These are phyloP conservation scores for Hypoxylon sp. DNA, from an alignment of 2,329 filamentous ascomycete species.

Conservation along the genomic window DNA sequence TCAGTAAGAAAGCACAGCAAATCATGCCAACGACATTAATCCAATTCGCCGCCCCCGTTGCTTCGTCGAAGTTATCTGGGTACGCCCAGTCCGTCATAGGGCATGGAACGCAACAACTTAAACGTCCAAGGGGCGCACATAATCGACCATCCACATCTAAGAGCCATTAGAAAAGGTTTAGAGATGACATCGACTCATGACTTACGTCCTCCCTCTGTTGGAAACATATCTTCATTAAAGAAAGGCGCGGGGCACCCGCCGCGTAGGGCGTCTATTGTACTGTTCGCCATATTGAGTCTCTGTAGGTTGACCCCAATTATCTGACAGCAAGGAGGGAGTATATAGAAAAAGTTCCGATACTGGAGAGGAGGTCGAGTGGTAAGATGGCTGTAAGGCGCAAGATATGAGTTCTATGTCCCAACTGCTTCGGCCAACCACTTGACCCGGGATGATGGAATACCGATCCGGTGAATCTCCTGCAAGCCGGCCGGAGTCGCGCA, in stretches of 20 bases:
- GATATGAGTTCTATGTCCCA: conserved; percentile 6
- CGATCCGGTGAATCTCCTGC: conserved; percentile 7
- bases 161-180: conserved; percentile 41
- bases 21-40: conserved; percentile 82
- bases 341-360: conserved; percentile 9
- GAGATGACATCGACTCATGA: conserved; percentile 28
- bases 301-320: conserved; percentile 20
- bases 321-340: conserved; percentile 9
- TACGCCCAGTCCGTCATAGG: conserved; percentile 85
- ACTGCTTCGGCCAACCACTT: conserved; percentile 8
- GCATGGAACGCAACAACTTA: conserved; percentile 90
- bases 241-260: conserved; percentile 79
- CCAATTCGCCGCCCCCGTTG: conserved; percentile 82
- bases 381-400: neutral
- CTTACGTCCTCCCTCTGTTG: conserved; percentile 55
- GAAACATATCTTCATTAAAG: conserved; percentile 74
- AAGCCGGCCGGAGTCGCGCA: conserved; percentile 21
- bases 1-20: conserved; percentile 80
- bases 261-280: conserved; percentile 34
- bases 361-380: conserved; percentile 3
- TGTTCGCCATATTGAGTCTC: conserved; percentile 39
- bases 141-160: conserved; percentile 70
- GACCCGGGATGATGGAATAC: conserved; percentile 17
- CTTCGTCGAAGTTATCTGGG: conserved; percentile 69
- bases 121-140: conserved; percentile 63